phyloP scores from a whole-genome alignment of 2,329 filamentous ascomycete species.

The Neonectria hederae region DNA sequence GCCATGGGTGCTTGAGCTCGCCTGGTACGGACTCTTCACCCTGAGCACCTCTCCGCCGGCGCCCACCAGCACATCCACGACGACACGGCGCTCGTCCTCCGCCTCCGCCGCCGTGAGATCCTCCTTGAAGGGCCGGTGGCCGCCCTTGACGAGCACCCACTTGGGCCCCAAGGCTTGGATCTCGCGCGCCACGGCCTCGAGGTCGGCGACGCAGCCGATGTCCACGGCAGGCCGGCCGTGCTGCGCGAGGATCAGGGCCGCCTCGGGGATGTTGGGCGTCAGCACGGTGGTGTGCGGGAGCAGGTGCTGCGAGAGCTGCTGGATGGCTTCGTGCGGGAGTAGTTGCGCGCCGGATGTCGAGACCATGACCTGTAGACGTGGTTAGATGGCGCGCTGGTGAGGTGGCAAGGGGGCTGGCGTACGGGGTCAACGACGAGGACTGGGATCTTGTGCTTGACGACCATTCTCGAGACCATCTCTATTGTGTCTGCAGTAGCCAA shows the following conservation, averaged over 20 bases:
- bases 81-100: conserved; percentile 68
- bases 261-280: conserved; percentile 83
- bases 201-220: conserved; percentile 68
- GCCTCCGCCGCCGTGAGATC: conserved; percentile 67
- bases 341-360: conserved; percentile 80
- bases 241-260: conserved; percentile 68
- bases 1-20: conserved; percentile 86
- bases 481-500: conserved; percentile 51
- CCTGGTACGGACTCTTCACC: conserved; percentile 76
- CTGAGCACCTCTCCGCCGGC: conserved; percentile 62
- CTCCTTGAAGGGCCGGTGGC: conserved; percentile 81
- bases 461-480: conserved; percentile 45
- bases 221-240: conserved; percentile 52
- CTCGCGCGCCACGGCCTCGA: conserved; percentile 73
- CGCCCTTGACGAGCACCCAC: conserved; percentile 89
- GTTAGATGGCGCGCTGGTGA: conserved; percentile 16
- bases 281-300: conserved; percentile 74
- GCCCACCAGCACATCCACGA: conserved; percentile 82
- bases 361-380: conserved; percentile 79
- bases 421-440: conserved; percentile 52
- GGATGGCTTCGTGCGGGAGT: conserved; percentile 71
- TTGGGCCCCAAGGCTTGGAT: conserved; percentile 76
- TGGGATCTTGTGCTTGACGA: conserved; percentile 45
- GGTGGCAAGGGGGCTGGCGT: conserved; percentile 11
- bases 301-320: conserved; percentile 66